These are phyloP conservation scores for Parastagonospora nodorum DNA, from an alignment of 2,329 filamentous ascomycete species.

Conservation along the genomic window DNA sequence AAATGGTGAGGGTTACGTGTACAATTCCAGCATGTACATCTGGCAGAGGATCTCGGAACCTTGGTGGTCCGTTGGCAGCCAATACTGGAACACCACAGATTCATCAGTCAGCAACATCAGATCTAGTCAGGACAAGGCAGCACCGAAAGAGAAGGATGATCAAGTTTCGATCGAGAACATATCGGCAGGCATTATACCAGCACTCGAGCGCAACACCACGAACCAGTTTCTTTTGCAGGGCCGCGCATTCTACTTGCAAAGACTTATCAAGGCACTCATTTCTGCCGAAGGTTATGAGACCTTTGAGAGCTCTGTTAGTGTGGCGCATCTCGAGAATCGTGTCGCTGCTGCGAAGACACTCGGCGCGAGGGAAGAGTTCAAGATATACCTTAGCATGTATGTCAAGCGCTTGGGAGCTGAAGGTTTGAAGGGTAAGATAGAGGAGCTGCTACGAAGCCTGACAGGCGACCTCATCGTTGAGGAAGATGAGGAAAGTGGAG, in stretches of 20 bases:
- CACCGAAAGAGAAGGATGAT: conserved; percentile 49
- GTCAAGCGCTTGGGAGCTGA: conserved; percentile 93
- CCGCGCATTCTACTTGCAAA: conserved; percentile 86
- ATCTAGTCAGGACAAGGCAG: conserved; percentile 55
- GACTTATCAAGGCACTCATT: conserved; percentile 86
- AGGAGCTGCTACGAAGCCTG: conserved; percentile 84
- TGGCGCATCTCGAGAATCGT: conserved; percentile 93
- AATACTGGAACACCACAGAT: conserved; percentile 99
- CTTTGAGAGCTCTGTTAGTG: conserved; percentile 88
- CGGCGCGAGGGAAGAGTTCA: conserved; percentile 88
- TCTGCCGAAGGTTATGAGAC: conserved; percentile 89
- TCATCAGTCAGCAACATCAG: conserved; percentile 83
- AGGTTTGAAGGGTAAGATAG: conserved; percentile 83
- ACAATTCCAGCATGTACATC: conserved; percentile 80
- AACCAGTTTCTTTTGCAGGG: conserved; percentile 90
- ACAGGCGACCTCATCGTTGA: conserved; percentile 70
- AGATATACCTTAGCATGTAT: conserved; percentile 96
- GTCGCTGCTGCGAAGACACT: conserved; percentile 87
- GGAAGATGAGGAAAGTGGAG: conserved; percentile 63
- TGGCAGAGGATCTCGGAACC: conserved; percentile 97
- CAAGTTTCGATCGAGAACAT: conserved; percentile 63
- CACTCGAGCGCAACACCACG: conserved; percentile 92
- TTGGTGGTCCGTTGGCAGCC: conserved; percentile 97
- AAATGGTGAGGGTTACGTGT: conserved; percentile 93
- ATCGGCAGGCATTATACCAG: conserved; percentile 90